Conservation (phyloP, 176 grass and related monocot species). For the Zea mays region Zm-B73-REFERENCE-NAM-5.0 NC_050099.1:246045001-246045500, state of each 20-base stretch:
- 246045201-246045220: slow-evolving; percentile 61
- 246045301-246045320: slow-evolving; percentile 36
- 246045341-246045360: slow-evolving; percentile 10
- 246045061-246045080: slow-evolving; percentile 77
- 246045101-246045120: slow-evolving; percentile 64
- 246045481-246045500: slow-evolving; percentile 31
- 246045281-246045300: slow-evolving; percentile 38
- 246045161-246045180: slow-evolving; percentile 58
- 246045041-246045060: slow-evolving; percentile 64
- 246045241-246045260: slow-evolving; percentile 63
- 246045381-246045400: slow-evolving; percentile 35
- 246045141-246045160: slow-evolving; percentile 88
- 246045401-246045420: slow-evolving; percentile 5
- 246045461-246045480: slow-evolving; percentile 31
- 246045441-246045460: slow-evolving; percentile 35
- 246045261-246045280: slow-evolving; percentile 47
- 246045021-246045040: too few species aligned
- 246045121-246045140: slow-evolving; percentile 77
- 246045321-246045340: not conserved
- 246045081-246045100: slow-evolving; percentile 66
- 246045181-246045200: slow-evolving; percentile 48
- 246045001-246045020: too few species aligned
- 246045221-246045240: slow-evolving; percentile 56
- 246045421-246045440: slow-evolving; percentile 31
- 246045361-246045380: slow-evolving; percentile 42